Base-by-base conservation (phyloP, 495 filamentous ascomycete species). In the Chaetomium tenue region DNA sequence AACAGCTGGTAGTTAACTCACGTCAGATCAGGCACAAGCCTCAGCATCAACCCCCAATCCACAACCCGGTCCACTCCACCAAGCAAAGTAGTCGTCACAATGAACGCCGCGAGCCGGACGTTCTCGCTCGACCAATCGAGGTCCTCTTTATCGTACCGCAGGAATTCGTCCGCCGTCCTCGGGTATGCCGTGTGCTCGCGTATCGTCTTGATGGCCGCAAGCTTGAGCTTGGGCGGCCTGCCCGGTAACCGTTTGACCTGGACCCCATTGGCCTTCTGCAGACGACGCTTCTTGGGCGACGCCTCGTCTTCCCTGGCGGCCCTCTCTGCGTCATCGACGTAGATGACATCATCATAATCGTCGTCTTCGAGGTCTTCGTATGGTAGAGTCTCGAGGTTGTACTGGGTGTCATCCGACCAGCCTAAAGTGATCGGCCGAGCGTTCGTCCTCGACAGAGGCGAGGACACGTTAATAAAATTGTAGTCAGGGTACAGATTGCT, bases 1-100 rank as follows among this genome's bases (percentile, higher is more conserved):
- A 0, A 1, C 7, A 25, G 6, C 0, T 23, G 20, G 52, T 3
- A 47, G 18, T 30, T 7, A 22, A 67, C 65, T 60, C 57, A 67
- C 66, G 74, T 66, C 83, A 82, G 60, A 81, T 82, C 77, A 15
- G 87, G 86, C 67, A 93, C 91, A 33, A 87, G 78, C 52, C 82
- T 82, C 26, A 81, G 65, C 23, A 97, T 82, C 47, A 95, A 72
- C 7, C 84, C 81, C 88, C 93, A 96, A 66, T 96, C 89, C 30
- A 92, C 78, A 1, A 81, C 75, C 55, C 79, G 80, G 48, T 91
- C 86, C 12, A 87, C 69, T 5, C 92, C 93, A 22, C 93, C 91
- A 22, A 89, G 82, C 47, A 97, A 74, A 5, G 86, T 87, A 28
- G 87, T 86, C 23, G 93, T 79, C 26, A 89, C 89, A 47, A 90